Evolutionary conservation across 192 early-diverging fungal species (phyloP).

Genomic region (Dimargaris verticillata): DNA sequence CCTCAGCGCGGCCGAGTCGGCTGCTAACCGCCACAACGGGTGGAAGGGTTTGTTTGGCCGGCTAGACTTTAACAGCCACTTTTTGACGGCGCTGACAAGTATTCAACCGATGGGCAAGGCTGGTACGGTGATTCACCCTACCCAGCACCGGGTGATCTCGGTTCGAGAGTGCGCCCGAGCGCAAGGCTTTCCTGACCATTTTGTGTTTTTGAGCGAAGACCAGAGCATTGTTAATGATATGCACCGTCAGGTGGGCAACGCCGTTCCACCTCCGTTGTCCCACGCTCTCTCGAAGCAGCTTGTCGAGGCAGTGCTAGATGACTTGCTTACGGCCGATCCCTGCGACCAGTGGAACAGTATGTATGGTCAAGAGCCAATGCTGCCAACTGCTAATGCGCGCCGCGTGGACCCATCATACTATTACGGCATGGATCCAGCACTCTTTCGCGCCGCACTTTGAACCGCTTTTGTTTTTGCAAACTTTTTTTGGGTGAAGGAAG

Average conservation of each 20-base stretch:
- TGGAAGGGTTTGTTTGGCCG: slow-evolving; percentile 49
- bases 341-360: no score
- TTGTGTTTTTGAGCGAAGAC: slow-evolving; percentile 28
- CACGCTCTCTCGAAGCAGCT: slow-evolving; percentile 35
- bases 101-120: slow-evolving; percentile 43
- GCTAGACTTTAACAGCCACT: slow-evolving; percentile 37
- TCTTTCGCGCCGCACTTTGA: no score
- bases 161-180: slow-evolving; percentile 49
- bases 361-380: no score
- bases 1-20: slow-evolving; percentile 28
- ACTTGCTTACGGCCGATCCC: no score
- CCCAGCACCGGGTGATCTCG: slow-evolving; percentile 36
- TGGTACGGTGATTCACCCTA: slow-evolving; percentile 45
- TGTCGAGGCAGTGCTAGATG: slow-evolving; percentile 29
- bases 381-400: no score
- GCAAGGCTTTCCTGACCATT: slow-evolving; percentile 54
- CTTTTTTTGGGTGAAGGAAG: no score
- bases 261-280: slow-evolving; percentile 49
- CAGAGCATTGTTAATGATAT: slow-evolving; percentile 25
- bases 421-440: no score
- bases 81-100: slow-evolving; percentile 40
- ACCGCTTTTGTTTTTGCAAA: no score
- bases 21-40: slow-evolving; percentile 34
- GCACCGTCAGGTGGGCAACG: slow-evolving; percentile 53
- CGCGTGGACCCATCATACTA: no score